A percentile compares a stretch with the other conserved stretches of the same genome.
phyloP scores from a whole-genome alignment of 2,329 filamentous ascomycete species.

The Beauveria bassiana region DNA sequence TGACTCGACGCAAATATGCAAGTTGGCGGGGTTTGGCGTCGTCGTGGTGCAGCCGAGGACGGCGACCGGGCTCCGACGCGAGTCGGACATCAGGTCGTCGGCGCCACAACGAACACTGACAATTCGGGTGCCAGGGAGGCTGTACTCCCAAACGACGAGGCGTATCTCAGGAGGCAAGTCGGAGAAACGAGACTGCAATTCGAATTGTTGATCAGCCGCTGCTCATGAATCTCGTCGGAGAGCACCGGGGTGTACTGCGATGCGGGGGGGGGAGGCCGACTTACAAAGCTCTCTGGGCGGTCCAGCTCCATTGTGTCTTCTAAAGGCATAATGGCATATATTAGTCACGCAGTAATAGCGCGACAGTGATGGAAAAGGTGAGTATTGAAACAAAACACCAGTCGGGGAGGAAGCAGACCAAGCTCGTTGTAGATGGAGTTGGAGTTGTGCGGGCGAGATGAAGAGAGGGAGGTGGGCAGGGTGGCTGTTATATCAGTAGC shows the following conservation, averaged over 20 bases:
- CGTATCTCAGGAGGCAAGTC: slow-evolving; percentile 39
- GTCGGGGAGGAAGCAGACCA: not conserved
- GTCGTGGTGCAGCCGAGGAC: slow-evolving; percentile 32
- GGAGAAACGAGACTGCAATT: slow-evolving; percentile 32
- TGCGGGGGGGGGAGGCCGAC: not conserved
- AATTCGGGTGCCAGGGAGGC: slow-evolving; percentile 34
- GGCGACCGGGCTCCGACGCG: not conserved
- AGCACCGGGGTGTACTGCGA: not conserved
- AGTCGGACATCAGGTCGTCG: not conserved
- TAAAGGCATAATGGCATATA: not conserved
- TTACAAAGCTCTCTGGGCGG: not conserved
- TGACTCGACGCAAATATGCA: slow-evolving; percentile 40
- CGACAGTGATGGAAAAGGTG: not conserved
- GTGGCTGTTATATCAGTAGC: not conserved
- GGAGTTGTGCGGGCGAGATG: not conserved
- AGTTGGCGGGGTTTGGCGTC: slow-evolving; percentile 34
- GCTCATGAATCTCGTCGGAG: not conserved
- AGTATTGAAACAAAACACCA: not conserved
- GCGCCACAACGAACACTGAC: slow-evolving; percentile 34
- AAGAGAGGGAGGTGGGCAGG: not conserved
- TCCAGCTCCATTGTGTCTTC: not conserved
- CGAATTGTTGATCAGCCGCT: not conserved
- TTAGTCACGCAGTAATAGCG: not conserved
- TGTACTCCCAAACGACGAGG: slow-evolving; percentile 39
- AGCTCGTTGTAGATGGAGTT: not conserved